phyloP scores from a whole-genome alignment of 2,329 filamentous ascomycete genomes.

The Boeremia lycopersici region DNA sequence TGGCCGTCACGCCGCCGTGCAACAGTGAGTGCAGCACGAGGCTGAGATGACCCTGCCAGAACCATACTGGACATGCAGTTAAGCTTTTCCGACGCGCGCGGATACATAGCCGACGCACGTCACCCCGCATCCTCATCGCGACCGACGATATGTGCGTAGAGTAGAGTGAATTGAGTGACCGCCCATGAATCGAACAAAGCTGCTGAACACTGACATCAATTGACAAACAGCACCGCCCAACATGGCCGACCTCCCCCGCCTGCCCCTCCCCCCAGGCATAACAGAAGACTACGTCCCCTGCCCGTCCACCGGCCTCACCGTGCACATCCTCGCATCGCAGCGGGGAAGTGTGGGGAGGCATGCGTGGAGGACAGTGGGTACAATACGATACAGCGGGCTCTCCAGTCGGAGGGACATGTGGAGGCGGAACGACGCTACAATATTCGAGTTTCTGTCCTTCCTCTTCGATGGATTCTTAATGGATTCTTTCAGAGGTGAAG shows the following conservation, averaged over 20 bases:
- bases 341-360: too few species aligned
- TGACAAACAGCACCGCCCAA: background rate
- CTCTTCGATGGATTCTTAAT: too few species aligned
- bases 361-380: too few species aligned
- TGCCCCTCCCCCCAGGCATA: slow-evolving; percentile 63
- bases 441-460: too few species aligned
- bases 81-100: slow-evolving; percentile 12
- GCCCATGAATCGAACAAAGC: background rate
- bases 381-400: too few species aligned
- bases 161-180: background rate
- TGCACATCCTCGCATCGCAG: slow-evolving; percentile 69
- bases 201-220: background rate
- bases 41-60: too few species aligned
- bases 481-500: too few species aligned
- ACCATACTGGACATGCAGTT: slow-evolving; percentile 1
- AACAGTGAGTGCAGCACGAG: too few species aligned
- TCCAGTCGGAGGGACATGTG: too few species aligned
- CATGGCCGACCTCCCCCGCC: slow-evolving; percentile 43
- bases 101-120: slow-evolving; percentile 5
- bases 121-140: slow-evolving; percentile 11
- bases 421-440: too few species aligned
- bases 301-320: slow-evolving; percentile 61
- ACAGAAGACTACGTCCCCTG: slow-evolving; percentile 64
- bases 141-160: too few species aligned
- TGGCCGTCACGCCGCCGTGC: too few species aligned